Conservation (phyloP, 202 grass and related monocot species). For the Setaria viridis region DNA sequence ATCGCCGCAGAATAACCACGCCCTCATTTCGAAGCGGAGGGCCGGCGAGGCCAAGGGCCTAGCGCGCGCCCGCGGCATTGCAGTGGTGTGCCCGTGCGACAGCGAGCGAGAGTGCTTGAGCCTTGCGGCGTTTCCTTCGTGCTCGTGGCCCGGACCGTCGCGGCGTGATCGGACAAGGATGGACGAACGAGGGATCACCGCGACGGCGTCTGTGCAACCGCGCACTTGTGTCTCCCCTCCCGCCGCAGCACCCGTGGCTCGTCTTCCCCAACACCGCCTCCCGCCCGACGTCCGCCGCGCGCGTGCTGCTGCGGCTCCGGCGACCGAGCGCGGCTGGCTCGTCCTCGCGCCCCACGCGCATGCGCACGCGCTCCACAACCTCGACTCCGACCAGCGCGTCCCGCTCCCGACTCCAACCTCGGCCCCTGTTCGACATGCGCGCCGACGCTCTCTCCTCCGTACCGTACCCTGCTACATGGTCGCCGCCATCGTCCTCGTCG, state of each 20-base stretch:
- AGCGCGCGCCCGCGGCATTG: too few relatives aligned
- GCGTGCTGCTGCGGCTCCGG: constrained; percentile 42
- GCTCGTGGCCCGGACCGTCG: too few relatives aligned
- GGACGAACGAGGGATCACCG: too few relatives aligned
- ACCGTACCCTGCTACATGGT: neutral
- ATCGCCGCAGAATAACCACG: too few relatives aligned
- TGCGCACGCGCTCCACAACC: constrained; percentile 45
- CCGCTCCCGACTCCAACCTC: neutral
- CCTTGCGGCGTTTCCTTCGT: too few relatives aligned
- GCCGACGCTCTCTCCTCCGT: constrained; percentile 28
- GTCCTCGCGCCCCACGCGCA: constrained; percentile 42
- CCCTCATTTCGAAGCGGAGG: too few relatives aligned
- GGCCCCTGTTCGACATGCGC: constrained; percentile 16
- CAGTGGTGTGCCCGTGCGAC: too few relatives aligned
- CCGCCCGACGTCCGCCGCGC: constrained; percentile 43
- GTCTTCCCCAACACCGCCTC: constrained; percentile 48
- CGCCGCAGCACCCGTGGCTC: constrained; percentile 44
- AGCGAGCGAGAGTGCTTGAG: too few relatives aligned
- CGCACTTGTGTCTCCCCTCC: neutral
- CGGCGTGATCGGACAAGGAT: too few relatives aligned
- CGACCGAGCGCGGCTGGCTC: constrained; percentile 34
- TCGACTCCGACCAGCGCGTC: constrained; percentile 28
- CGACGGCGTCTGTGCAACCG: too few relatives aligned
- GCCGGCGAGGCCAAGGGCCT: too few relatives aligned
- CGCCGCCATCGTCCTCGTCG: constrained; percentile 34